phyloP scores from a whole-genome alignment of 2,329 filamentous ascomycete genomes.

The Coniochaeta prunicola region DNA sequence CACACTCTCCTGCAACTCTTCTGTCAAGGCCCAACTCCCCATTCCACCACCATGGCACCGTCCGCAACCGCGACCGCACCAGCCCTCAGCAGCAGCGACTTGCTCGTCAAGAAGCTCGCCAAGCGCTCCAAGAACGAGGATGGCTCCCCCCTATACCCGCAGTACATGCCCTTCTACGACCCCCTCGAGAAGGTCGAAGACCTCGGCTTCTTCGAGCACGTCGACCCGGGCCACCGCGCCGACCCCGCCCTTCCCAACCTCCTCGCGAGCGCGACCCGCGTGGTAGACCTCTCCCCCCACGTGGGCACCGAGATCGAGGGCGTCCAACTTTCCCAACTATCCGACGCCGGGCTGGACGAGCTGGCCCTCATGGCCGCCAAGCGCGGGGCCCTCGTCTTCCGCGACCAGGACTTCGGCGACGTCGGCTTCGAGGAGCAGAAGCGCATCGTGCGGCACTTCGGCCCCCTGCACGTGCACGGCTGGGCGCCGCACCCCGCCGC shows the following conservation, averaged over 20 bases:
- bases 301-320: constrained; percentile 63
- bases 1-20: too few species aligned
- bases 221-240: constrained; percentile 63
- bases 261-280: constrained; percentile 35
- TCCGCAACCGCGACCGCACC: too few species aligned
- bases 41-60: too few species aligned
- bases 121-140: too few species aligned
- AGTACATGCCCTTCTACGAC: constrained; percentile 61
- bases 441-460: constrained; percentile 54
- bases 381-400: constrained; percentile 66
- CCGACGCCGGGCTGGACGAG: constrained; percentile 58
- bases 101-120: too few species aligned
- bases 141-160: constrained; percentile 34
- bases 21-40: too few species aligned
- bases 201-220: constrained; percentile 57
- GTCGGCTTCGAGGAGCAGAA: constrained; percentile 58
- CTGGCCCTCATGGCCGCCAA: constrained; percentile 63
- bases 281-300: constrained; percentile 55
- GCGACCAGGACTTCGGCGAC: constrained; percentile 58
- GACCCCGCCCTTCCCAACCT: constrained; percentile 57
- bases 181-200: constrained; percentile 52
- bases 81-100: too few species aligned
- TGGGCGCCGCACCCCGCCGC: constrained; percentile 61
- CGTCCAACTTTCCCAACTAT: constrained; percentile 58
- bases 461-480: constrained; percentile 63